phyloP scores from a whole-genome alignment of 257 asterid genomes.

The Solanum boliviense region DNA sequence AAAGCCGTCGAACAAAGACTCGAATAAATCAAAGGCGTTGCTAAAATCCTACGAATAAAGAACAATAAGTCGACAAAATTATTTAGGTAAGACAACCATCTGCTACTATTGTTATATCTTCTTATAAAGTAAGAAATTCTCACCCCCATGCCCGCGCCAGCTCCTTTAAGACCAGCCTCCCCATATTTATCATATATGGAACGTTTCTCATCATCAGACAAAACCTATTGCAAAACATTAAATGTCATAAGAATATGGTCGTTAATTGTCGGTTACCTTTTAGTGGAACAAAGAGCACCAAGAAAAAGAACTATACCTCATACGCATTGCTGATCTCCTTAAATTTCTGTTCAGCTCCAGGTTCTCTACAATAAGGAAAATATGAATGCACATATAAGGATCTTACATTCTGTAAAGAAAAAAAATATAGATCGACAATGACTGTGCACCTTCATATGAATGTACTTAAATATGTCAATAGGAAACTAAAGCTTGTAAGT shows the following conservation, averaged over 20 bases:
- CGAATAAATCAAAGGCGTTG: slow-evolving; percentile 91
- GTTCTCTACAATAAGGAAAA: slow-evolving; percentile 44
- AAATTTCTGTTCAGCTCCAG: slow-evolving; percentile 91
- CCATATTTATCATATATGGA: slow-evolving; percentile 91
- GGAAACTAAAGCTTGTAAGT: neutral
- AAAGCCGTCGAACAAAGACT: slow-evolving; percentile 76
- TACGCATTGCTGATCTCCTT: slow-evolving; percentile 97
- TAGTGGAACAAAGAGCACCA: neutral
- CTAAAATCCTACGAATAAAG: slow-evolving; percentile 67
- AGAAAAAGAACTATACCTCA: slow-evolving; percentile 50
- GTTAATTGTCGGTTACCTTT: neutral
- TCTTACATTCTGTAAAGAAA: neutral
- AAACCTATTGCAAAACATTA: slow-evolving; percentile 40
- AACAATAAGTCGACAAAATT: slow-evolving; percentile 7
- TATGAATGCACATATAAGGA: slow-evolving; percentile 5
- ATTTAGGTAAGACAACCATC: neutral
- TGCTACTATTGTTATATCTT: neutral
- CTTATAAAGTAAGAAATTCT: slow-evolving; percentile 18
- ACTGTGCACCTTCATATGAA: neutral
- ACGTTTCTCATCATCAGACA: slow-evolving; percentile 92
- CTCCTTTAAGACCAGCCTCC: slow-evolving; percentile 98
- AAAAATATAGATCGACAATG: neutral
- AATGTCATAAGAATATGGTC: neutral
- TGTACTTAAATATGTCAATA: neutral
- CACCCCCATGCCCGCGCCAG: slow-evolving; percentile 90